These are phyloP conservation scores for Fusarium albosuccineum DNA, from an alignment of 2,329 filamentous ascomycete species.

Conservation along the genomic window DNA sequence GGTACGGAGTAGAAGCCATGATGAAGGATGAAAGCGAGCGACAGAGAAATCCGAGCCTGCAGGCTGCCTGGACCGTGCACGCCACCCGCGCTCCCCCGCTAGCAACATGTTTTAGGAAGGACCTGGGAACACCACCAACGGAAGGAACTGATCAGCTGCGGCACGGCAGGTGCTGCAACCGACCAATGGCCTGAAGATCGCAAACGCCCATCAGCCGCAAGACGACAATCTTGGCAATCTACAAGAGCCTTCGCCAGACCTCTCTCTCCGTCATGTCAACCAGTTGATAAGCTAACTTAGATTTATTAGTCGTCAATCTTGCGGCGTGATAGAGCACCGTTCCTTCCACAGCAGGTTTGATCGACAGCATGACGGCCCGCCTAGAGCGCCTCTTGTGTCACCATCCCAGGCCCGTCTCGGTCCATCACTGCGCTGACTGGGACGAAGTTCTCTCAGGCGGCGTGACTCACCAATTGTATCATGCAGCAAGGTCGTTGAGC, in stretches of 20 bases:
- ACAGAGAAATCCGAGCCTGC: conserved; percentile 1
- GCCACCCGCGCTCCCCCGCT: not conserved
- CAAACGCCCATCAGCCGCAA: not conserved
- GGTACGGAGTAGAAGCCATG: not conserved
- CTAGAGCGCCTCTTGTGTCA: conserved; percentile 6
- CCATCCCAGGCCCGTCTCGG: not conserved
- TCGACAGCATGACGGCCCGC: not conserved
- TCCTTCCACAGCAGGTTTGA: not conserved
- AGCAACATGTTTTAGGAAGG: conserved; percentile 16
- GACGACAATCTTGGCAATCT: not conserved
- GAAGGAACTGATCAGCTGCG: conserved; percentile 10
- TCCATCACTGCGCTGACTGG: conserved; percentile 2
- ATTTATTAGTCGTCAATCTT: not conserved
- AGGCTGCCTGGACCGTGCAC: conserved; percentile 10
- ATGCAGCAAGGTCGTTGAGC: not conserved
- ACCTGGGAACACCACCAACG: conserved; percentile 6
- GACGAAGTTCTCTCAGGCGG: not conserved
- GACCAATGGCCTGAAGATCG: not conserved
- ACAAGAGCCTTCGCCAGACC: not conserved
- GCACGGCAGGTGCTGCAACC: not conserved
- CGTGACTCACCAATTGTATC: conserved; percentile 8
- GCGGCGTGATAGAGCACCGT: not conserved
- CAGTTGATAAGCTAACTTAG: not conserved
- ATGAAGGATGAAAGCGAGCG: not conserved
- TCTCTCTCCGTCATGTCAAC: not conserved